Conservation (phyloP, 306 rosid genomes). For the Mimosa pudica region DNA sequence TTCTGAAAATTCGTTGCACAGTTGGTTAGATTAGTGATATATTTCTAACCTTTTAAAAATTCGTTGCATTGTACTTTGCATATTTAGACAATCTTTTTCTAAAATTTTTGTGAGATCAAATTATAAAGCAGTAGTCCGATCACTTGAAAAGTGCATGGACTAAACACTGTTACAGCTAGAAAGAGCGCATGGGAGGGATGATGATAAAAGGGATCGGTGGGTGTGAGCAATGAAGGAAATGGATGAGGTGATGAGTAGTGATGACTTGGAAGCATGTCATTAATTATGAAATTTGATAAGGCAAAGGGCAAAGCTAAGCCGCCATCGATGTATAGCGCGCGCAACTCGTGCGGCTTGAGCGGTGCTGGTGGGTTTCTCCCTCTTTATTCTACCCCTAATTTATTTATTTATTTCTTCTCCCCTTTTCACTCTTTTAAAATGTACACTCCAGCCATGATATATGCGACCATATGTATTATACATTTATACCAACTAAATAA, state of each 20-base stretch:
- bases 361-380: constrained; percentile 50
- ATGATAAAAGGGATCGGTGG: background rate
- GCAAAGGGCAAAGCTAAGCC: constrained; percentile 45
- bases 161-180: no score
- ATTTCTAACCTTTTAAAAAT: no score
- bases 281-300: constrained; percentile 50
- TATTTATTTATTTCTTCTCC: no score
- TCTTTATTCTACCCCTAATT: background rate
- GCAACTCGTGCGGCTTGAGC: constrained; percentile 43
- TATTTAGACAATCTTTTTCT: no score
- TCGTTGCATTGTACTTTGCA: no score
- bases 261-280: constrained; percentile 48
- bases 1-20: no score
- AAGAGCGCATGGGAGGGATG: background rate
- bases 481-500: background rate
- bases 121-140: no score
- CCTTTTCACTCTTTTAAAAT: no score
- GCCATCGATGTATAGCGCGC: constrained; percentile 70
- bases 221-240: background rate
- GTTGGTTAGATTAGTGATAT: no score
- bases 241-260: constrained; percentile 27
- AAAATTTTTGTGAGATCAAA: no score
- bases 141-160: no score
- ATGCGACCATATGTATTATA: background rate
- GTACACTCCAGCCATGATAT: background rate